Evolutionary conservation across 768 basidiomycete genomes (phyloP).

Genomic region (Panellus pusillus): DNA sequence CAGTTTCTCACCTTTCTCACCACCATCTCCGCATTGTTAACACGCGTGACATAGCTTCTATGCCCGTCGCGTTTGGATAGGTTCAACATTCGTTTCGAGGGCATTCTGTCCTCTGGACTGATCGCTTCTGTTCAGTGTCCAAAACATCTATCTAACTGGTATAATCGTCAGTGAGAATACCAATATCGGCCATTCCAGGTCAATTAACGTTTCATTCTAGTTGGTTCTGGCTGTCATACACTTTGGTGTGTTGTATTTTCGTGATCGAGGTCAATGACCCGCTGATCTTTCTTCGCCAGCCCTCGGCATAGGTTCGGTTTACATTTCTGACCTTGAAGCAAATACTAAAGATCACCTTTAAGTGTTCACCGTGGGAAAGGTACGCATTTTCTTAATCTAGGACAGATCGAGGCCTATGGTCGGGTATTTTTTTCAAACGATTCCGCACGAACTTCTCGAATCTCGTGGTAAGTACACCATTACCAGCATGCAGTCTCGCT

Average conservation of each 20-base stretch:
- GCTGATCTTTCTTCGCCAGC: slow-evolving; percentile 22
- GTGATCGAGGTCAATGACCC: not conserved
- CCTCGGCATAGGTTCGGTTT: slow-evolving; percentile 40
- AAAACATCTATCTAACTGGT: slow-evolving; percentile 39
- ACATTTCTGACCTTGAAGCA: slow-evolving; percentile 17
- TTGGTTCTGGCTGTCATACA: slow-evolving; percentile 41
- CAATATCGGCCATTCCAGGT: not conserved
- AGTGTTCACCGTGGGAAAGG: slow-evolving; percentile 52
- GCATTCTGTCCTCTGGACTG: not conserved
- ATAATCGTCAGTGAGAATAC: slow-evolving; percentile 37
- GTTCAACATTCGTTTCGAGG: slow-evolving; percentile 26
- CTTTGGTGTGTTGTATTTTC: slow-evolving; percentile 36
- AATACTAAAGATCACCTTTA: slow-evolving; percentile 4
- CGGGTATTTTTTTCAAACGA: slow-evolving; percentile 26
- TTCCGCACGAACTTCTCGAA: slow-evolving; percentile 33
- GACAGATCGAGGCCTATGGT: not conserved
- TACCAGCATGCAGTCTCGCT: slow-evolving; percentile 32
- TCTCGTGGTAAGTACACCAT: slow-evolving; percentile 32
- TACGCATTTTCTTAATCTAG: slow-evolving; percentile 23
- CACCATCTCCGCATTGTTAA: not conserved
- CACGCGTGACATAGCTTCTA: slow-evolving; percentile 42
- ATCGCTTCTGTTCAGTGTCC: slow-evolving; percentile 38
- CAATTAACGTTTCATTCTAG: slow-evolving; percentile 22
- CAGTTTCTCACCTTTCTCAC: not conserved
- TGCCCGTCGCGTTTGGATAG: slow-evolving; percentile 51